These are phyloP conservation scores for Leccinum boreale DNA, from an alignment of 768 basidiomycete species.

Conservation along the genomic window DNA sequence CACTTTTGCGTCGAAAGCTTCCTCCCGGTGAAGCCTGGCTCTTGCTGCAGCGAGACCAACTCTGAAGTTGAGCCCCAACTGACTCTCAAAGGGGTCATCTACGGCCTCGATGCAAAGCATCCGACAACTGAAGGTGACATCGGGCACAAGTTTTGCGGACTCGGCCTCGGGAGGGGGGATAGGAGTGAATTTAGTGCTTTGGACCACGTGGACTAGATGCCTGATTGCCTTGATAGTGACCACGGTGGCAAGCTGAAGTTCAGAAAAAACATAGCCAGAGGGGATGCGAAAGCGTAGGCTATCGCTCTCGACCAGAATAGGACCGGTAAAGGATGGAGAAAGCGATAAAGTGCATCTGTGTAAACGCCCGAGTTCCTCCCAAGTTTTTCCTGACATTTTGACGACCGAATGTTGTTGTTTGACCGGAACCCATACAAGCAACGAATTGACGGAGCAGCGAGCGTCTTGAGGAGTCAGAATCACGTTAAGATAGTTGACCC, in stretches of 20 bases:
- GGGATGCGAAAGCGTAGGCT: slow-evolving; percentile 78
- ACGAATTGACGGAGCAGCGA: slow-evolving; percentile 38
- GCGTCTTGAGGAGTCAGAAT: slow-evolving; percentile 16
- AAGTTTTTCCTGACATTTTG: slow-evolving; percentile 39
- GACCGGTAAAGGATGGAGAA: slow-evolving; percentile 28
- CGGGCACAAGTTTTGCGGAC: slow-evolving; percentile 67
- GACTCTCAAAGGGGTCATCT: slow-evolving; percentile 83
- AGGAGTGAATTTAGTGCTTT: slow-evolving; percentile 46
- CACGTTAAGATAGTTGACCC: slow-evolving; percentile 26
- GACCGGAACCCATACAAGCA: slow-evolving; percentile 59
- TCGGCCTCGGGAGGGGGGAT: slow-evolving; percentile 68
- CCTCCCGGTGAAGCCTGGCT: slow-evolving; percentile 68
- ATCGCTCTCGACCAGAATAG: slow-evolving; percentile 55
- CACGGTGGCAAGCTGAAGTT: slow-evolving; percentile 68
- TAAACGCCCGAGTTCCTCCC: slow-evolving; percentile 74
- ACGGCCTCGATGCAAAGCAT: slow-evolving; percentile 70
- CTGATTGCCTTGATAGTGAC: slow-evolving; percentile 70
- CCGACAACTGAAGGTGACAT: slow-evolving; percentile 55
- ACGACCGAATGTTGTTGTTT: slow-evolving; percentile 34
- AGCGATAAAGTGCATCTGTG: slow-evolving; percentile 47
- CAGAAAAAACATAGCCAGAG: slow-evolving; percentile 68
- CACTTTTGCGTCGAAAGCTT: slow-evolving; percentile 78
- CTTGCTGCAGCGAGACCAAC: slow-evolving; percentile 70
- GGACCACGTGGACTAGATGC: slow-evolving; percentile 60
- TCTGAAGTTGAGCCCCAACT: slow-evolving; percentile 69